Conservation (phyloP, 257 asterid genomes). For the Eustoma russellianum region DNA sequence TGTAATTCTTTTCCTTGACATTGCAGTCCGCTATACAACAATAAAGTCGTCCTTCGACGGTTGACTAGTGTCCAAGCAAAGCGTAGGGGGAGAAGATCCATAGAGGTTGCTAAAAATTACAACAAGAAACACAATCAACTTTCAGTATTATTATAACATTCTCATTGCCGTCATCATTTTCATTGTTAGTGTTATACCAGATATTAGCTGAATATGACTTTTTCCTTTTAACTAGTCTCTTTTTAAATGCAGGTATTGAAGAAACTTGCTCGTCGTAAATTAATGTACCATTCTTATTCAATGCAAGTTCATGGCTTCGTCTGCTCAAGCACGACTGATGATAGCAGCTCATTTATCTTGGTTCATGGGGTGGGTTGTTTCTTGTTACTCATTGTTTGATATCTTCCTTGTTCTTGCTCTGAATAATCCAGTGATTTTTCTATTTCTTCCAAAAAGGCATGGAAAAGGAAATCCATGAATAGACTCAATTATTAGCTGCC, state of each 20-base stretch:
- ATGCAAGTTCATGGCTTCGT: slow-evolving; percentile 95
- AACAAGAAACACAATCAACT: not conserved
- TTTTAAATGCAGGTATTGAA: slow-evolving; percentile 61
- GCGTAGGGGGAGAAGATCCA: slow-evolving; percentile 89
- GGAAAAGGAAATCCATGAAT: not conserved
- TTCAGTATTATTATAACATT: not conserved
- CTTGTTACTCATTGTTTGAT: not conserved
- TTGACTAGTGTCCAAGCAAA: slow-evolving; percentile 58
- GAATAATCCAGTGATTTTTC: no score
- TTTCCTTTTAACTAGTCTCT: slow-evolving; percentile 5
- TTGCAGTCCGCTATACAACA: slow-evolving; percentile 68
- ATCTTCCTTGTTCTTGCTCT: not conserved
- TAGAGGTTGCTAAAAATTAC: slow-evolving; percentile 47
- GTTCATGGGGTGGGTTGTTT: slow-evolving; percentile 74
- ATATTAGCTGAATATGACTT: no score
- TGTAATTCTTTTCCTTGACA: not conserved
- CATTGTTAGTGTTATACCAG: no score
- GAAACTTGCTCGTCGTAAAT: slow-evolving; percentile 56
- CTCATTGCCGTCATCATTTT: no score
- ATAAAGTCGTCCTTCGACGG: slow-evolving; percentile 73
- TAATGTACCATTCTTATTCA: slow-evolving; percentile 81
- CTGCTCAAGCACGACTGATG: slow-evolving; percentile 50
- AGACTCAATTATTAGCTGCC: not conserved
- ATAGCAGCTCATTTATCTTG: slow-evolving; percentile 55
- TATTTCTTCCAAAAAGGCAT: not conserved